Evolutionary conservation across 352 stramenopile genomes (phyloP).

Genomic region (Pythium aphanidermatum): DNA sequence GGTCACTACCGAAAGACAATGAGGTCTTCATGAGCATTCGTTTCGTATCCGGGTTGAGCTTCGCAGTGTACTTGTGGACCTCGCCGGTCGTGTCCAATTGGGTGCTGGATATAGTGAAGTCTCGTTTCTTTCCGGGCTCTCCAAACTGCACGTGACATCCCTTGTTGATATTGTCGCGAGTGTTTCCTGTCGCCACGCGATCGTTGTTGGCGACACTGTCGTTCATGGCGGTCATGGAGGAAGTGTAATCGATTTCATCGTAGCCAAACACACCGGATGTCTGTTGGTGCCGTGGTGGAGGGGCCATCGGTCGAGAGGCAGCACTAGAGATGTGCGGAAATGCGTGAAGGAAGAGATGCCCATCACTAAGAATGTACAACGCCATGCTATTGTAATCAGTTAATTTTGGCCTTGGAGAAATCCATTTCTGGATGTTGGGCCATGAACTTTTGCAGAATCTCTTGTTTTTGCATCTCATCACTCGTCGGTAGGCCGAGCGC

Average conservation of each 20-base stretch:
- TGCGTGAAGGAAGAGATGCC: too few species aligned
- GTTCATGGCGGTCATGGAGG: slow-evolving; percentile 41
- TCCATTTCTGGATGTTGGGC: slow-evolving; percentile 99
- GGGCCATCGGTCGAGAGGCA: too few species aligned
- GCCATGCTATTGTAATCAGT: slow-evolving; percentile 37
- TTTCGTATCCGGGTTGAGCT: slow-evolving; percentile 40
- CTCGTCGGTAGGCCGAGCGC: slow-evolving; percentile 94
- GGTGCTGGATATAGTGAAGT: slow-evolving; percentile 50
- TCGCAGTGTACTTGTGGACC: slow-evolving; percentile 55
- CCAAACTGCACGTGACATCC: slow-evolving; percentile 62
- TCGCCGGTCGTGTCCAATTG: slow-evolving; percentile 54
- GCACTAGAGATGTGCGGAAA: too few species aligned
- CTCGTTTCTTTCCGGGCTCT: slow-evolving; percentile 45
- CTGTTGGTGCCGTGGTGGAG: slow-evolving; percentile 34
- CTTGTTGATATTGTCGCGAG: slow-evolving; percentile 47
- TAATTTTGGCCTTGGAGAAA: slow-evolving; percentile 98
- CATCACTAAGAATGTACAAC: too few species aligned
- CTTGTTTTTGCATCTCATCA: slow-evolving; percentile 97
- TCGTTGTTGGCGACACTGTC: slow-evolving; percentile 22
- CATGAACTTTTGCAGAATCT: slow-evolving; percentile 99
- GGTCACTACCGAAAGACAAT: slow-evolving; percentile 43
- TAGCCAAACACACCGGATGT: slow-evolving; percentile 59
- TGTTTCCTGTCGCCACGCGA: slow-evolving; percentile 5
- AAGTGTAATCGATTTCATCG: slow-evolving; percentile 48
- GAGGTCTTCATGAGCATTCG: slow-evolving; percentile 59